Conservation (phyloP, 2,329 filamentous ascomycete species). For the Trichoderma lentiforme region DNA sequence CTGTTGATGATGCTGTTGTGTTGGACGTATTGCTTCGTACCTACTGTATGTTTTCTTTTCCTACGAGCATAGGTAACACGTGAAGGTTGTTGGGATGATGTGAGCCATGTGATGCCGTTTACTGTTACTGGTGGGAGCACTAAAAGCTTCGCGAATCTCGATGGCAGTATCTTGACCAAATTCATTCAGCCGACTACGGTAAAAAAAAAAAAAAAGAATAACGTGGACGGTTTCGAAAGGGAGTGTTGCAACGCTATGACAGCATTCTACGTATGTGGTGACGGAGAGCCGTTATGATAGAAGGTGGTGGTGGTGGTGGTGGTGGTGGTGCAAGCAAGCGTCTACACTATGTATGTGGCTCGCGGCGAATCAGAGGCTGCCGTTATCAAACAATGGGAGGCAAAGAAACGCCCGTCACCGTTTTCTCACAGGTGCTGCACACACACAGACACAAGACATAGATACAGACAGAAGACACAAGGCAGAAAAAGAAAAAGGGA, state of each 20-base stretch:
- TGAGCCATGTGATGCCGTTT: background rate
- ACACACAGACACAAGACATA: background rate
- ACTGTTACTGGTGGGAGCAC: background rate
- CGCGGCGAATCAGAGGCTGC: background rate
- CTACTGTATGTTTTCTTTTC: background rate
- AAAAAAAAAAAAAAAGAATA: background rate
- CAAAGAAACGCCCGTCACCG: background rate
- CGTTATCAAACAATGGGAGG: background rate
- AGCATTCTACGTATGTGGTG: background rate
- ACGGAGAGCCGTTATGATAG: background rate
- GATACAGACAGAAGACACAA: background rate
- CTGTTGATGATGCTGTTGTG: background rate
- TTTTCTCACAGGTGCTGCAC: background rate
- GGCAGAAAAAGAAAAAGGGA: background rate
- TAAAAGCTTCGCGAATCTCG: background rate
- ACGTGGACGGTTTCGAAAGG: background rate
- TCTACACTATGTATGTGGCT: background rate
- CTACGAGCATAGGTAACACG: background rate
- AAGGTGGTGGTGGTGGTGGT: no score
- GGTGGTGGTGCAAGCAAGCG: background rate
- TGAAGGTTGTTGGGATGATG: background rate
- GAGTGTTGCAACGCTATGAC: background rate
- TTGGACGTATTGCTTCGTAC: background rate
- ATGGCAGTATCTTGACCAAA: background rate
- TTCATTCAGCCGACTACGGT: background rate